Evolutionary conservation across 2,329 filamentous ascomycete species (phyloP).

Genomic region (Neodidymelliopsis sp.): DNA sequence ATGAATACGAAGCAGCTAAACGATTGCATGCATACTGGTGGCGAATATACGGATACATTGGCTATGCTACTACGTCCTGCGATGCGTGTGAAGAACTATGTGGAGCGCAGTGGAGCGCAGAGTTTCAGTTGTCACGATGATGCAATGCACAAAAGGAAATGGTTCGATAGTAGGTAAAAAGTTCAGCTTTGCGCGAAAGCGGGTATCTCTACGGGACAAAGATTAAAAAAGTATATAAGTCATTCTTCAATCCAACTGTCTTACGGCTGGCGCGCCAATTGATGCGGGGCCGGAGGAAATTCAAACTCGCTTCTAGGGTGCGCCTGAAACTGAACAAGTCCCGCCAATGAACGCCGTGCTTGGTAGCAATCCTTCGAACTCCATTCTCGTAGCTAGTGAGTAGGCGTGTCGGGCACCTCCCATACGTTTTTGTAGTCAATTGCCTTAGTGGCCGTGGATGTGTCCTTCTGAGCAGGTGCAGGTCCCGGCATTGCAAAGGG

Average conservation of each 20-base stretch:
- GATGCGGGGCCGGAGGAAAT: neutral
- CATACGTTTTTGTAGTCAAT: constrained; percentile 46
- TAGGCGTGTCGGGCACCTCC: constrained; percentile 57
- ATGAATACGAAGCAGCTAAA: neutral
- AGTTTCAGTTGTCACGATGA: neutral
- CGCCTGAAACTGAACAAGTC: constrained; percentile 5
- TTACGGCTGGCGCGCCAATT: constrained; percentile 5
- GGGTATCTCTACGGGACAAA: constrained; percentile 19
- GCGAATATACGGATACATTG: constrained; percentile 6
- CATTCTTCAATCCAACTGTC: neutral
- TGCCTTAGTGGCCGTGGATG: constrained; percentile 7
- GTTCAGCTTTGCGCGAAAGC: constrained; percentile 5
- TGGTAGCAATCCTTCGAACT: neutral
- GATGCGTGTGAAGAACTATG: neutral
- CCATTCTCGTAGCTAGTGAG: constrained; percentile 14
- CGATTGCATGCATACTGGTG: constrained; percentile 7
- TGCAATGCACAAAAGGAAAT: neutral
- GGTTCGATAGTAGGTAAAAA: neutral
- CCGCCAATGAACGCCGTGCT: constrained; percentile 12
- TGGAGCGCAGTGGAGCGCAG: neutral
- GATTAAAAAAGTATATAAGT: neutral
- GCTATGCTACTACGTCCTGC: neutral
- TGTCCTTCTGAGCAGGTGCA: neutral
- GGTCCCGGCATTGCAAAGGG: constrained; percentile 37
- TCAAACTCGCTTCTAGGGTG: neutral